Evolutionary conservation across 2,329 filamentous ascomycete genomes (phyloP), one percentile per base, ranked within the genome.

Genomic region (Samsoniella hepiali): DNA sequence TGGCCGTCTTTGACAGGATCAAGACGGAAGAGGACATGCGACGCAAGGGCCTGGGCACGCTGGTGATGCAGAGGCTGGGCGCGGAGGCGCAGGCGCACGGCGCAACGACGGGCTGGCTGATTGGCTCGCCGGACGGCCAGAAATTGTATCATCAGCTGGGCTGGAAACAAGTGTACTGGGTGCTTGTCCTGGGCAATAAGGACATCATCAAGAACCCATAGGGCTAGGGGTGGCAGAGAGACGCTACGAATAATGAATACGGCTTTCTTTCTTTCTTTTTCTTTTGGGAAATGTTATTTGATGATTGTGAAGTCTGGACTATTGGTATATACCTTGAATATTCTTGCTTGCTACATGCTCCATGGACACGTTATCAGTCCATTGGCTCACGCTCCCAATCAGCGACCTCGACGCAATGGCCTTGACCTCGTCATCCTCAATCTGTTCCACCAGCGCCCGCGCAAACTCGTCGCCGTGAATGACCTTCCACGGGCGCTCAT

Each of bases 91-190:
- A 9, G 27, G 38, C 27, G 5, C n/a, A n/a, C 11, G 62, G 62
- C 2, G 62, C 62, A 2, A 53, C 10, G n/a, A 58, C 13, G 38
- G 62, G 62, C 1, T 63, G 62, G 62, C 31, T 63, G 36, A 63
- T 63, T 22, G 62, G 34, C 13, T 36, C 62, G 22, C 34, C 47
- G 8, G 54, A 63, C 3, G 62, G 62, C 9, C 45, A 58, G 17
- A 45, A 44, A 11, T 36, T 58, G 29, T 63, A 63, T 55, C 27
- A 53, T 13, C 40, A 45, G 13, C 58, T 70, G 1, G 62, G 62
- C 22, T 73, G 71, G 72, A 58, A 70, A 22, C 29, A 32, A 9
- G 3, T 7, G 1, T 47, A 38, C 42, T 31, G 42, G 29, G 59
- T 62, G n/a, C 42, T 62, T 4, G 29, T 62, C 13, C 9, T 56